A percentile compares a stretch with the other conserved stretches of the same genome.
phyloP scores from a whole-genome alignment of 139 green algal species.

The Zygnema circumcarinatum region DNA sequence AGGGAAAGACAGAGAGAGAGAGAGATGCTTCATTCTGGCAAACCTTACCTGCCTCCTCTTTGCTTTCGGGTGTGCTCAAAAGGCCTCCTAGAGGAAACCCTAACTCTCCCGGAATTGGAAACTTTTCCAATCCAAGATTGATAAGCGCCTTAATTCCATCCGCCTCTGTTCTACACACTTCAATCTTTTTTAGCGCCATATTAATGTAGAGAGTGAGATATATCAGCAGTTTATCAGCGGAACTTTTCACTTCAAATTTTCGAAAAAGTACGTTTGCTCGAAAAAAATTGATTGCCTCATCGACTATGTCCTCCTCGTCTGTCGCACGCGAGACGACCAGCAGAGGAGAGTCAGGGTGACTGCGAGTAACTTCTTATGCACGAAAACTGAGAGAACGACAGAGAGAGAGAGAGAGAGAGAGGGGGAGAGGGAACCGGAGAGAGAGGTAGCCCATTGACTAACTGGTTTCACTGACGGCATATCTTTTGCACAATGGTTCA shows the following conservation, averaged over 20 bases:
- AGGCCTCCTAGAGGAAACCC: slow-evolving; percentile 66
- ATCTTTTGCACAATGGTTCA: too few relatives aligned
- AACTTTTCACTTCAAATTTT: slow-evolving; percentile 62
- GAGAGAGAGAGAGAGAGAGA: too few relatives aligned
- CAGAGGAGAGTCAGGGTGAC: not conserved
- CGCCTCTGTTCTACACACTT: slow-evolving; percentile 58
- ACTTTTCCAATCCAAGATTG: slow-evolving; percentile 63
- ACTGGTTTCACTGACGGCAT: too few relatives aligned
- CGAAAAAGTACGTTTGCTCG: slow-evolving; percentile 72
- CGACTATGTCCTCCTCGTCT: slow-evolving; percentile 66
- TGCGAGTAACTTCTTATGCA: not conserved
- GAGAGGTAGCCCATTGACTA: too few relatives aligned
- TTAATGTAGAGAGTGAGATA: slow-evolving; percentile 75
- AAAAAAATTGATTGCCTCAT: slow-evolving; percentile 70
- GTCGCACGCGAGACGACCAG: not conserved
- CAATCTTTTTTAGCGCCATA: slow-evolving; percentile 66
- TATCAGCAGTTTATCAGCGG: slow-evolving; percentile 71
- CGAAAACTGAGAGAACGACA: not conserved
- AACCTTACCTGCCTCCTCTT: slow-evolving; percentile 61
- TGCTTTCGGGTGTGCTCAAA: slow-evolving; percentile 51
- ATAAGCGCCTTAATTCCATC: slow-evolving; percentile 64
- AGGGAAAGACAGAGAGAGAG: too few relatives aligned
- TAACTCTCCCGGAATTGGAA: slow-evolving; percentile 66
- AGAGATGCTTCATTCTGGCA: too few relatives aligned
- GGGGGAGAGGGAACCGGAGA: too few relatives aligned